A percentile compares a stretch with the other conserved stretches of the same genome.
Conservation (phyloP, 768 basidiomycete genomes). For the Ramaria sp. region DNA sequence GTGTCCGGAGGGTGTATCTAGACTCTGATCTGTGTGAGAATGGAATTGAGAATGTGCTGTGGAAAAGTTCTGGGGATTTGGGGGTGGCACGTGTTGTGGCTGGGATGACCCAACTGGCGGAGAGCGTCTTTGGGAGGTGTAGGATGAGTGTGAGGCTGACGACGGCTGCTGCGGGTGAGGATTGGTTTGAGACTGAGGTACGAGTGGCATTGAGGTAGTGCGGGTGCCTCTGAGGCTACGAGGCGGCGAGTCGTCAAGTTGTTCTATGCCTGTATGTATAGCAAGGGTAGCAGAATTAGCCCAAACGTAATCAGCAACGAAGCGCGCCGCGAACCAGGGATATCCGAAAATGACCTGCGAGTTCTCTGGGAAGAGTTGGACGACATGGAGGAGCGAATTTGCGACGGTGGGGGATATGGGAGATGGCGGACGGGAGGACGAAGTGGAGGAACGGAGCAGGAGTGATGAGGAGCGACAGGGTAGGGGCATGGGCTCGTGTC, state of each 20-base stretch:
- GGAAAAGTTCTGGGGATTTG: conserved; percentile 2
- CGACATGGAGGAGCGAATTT: conserved; percentile 33
- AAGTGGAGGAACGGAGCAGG: conserved; percentile 10
- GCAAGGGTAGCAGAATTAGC: conserved; percentile 14
- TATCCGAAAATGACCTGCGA: conserved; percentile 33
- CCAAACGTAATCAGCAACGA: conserved; percentile 17
- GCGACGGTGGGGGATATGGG: conserved; percentile 14
- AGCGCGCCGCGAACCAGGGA: conserved; percentile 32
- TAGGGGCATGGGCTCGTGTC: conserved; percentile 8
- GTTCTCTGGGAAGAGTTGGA: conserved; percentile 46
- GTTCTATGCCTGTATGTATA: conserved; percentile 11
- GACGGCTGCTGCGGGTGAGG: conserved; percentile 21
- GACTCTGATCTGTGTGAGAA: conserved; percentile 10
- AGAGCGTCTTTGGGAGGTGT: conserved; percentile 19
- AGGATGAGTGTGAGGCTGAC: conserved; percentile 28
- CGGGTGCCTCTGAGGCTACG: conserved; percentile 29
- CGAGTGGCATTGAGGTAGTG: conserved; percentile 35
- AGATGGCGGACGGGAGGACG: conserved; percentile 21
- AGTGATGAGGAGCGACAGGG: background rate
- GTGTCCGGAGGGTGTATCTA: conserved; percentile 18
- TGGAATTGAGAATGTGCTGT: background rate
- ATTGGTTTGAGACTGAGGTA: conserved; percentile 22
- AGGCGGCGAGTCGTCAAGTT: conserved; percentile 13
- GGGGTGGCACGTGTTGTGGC: conserved; percentile 1
- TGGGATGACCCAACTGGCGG: background rate